These are phyloP conservation scores for Euptelea pleiosperma DNA, from an alignment of 164 flowering plant genomes.

Conservation along the genomic window DNA sequence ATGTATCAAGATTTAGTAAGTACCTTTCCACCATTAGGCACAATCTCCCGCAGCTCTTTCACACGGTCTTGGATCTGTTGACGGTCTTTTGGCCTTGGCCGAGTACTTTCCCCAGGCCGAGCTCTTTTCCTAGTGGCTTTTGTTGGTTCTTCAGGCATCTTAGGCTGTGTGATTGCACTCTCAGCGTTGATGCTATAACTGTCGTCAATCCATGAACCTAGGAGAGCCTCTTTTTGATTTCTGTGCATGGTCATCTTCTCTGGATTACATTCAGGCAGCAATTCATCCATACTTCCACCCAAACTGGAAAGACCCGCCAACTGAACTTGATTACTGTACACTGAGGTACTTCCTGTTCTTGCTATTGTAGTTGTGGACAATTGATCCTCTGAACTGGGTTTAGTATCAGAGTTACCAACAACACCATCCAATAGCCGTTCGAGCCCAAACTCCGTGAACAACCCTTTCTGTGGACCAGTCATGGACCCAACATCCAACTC, in stretches of 20 bases:
- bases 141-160: slow-evolving; percentile 40
- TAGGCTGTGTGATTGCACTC: slow-evolving; percentile 26
- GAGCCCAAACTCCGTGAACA: slow-evolving; percentile 60
- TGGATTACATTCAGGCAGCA: slow-evolving; percentile 20
- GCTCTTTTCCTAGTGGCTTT: slow-evolving; percentile 66
- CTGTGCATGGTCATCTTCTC: slow-evolving; percentile 21
- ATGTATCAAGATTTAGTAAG: neutral
- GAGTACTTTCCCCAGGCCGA: slow-evolving; percentile 71
- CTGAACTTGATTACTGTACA: slow-evolving; percentile 29
- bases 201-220: slow-evolving; percentile 56
- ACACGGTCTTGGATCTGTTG: slow-evolving; percentile 82
- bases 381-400: slow-evolving; percentile 40
- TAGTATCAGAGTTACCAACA: slow-evolving; percentile 22
- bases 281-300: slow-evolving; percentile 24
- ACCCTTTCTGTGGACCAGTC: slow-evolving; percentile 36
- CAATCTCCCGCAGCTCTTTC: slow-evolving; percentile 69
- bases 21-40: slow-evolving; percentile 83
- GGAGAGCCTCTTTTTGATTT: slow-evolving; percentile 28
- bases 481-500: slow-evolving; percentile 30
- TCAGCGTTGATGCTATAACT: slow-evolving; percentile 44
- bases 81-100: slow-evolving; percentile 91
- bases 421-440: slow-evolving; percentile 46
- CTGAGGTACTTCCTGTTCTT: slow-evolving; percentile 32
- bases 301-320: slow-evolving; percentile 26
- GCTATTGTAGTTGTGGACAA: slow-evolving; percentile 38